phyloP scores from a whole-genome alignment of 2,329 filamentous ascomycete genomes.

The Aschersonia sp. region DNA sequence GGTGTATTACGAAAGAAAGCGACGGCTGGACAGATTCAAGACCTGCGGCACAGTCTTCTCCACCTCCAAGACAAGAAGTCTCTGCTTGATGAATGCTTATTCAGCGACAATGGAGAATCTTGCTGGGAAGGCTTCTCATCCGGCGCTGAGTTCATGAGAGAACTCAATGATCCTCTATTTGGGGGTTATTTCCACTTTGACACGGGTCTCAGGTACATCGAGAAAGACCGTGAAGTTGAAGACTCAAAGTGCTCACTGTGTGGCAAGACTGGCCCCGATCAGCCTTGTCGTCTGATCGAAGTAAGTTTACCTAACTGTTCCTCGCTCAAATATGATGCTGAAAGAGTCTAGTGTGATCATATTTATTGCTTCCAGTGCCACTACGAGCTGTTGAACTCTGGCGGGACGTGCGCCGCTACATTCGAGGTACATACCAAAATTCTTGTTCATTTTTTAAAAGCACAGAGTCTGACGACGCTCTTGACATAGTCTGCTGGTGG shows the following conservation, averaged over 20 bases:
- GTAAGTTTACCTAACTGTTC: neutral
- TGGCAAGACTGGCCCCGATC: neutral
- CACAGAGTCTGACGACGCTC: no score
- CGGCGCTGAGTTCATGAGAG: slow-evolving; percentile 6
- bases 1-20: slow-evolving; percentile 6
- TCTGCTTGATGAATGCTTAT: slow-evolving; percentile 5
- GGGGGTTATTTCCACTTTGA: slow-evolving; percentile 9
- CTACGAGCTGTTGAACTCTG: neutral
- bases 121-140: slow-evolving; percentile 3
- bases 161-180: slow-evolving; percentile 3
- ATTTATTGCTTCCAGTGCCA: slow-evolving; percentile 14
- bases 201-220: slow-evolving; percentile 3
- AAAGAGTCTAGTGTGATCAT: slow-evolving; percentile 17
- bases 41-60: neutral
- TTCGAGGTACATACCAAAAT: neutral
- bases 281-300: neutral
- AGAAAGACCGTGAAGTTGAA: slow-evolving; percentile 4
- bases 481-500: no score
- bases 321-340: neutral
- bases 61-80: neutral
- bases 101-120: neutral
- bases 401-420: no score
- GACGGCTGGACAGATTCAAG: neutral
- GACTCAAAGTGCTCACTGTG: slow-evolving; percentile 5
- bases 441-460: neutral